Percentiles rank a stretch among this genome's conserved stretches.
These are phyloP conservation scores for Choiromyces venosus DNA, from an alignment of 495 filamentous ascomycete species.

Conservation along the genomic window DNA sequence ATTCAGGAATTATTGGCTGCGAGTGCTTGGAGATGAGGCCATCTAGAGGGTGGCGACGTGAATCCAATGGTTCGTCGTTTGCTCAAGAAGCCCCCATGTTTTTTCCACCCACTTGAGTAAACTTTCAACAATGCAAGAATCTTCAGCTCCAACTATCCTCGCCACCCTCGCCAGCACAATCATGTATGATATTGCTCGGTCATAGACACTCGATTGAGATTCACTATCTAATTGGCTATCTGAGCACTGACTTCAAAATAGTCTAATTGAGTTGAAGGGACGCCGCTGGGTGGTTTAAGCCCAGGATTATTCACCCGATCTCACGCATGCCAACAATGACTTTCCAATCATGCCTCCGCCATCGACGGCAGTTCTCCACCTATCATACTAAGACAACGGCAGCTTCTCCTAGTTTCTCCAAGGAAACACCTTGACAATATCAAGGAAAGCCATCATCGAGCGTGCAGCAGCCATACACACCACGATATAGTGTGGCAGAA, in stretches of 20 bases:
- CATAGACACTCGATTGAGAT: neutral
- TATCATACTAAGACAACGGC: neutral
- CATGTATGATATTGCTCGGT: neutral
- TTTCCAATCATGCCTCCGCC: neutral
- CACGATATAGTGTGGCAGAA: conserved; percentile 17
- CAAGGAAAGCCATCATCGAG: neutral
- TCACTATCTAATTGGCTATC: neutral
- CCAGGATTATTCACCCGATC: neutral
- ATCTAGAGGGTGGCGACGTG: neutral
- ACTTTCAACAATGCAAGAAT: neutral
- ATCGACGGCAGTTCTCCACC: neutral
- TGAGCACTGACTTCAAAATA: neutral
- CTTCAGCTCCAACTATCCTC: neutral
- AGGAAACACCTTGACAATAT: neutral
- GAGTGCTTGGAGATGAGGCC: neutral
- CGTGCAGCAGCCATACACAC: neutral
- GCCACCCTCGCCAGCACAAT: neutral
- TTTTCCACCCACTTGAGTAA: neutral
- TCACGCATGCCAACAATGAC: neutral
- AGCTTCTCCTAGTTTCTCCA: neutral
- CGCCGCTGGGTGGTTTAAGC: neutral
- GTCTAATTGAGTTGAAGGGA: neutral
- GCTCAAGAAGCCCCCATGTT: neutral
- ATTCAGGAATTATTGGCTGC: neutral
- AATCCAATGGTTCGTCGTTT: neutral